A percentile compares a stretch with the other conserved stretches of the same genome.
Conservation (phyloP, 129 eudicot genomes). For the Oenanthe sinensis region DNA sequence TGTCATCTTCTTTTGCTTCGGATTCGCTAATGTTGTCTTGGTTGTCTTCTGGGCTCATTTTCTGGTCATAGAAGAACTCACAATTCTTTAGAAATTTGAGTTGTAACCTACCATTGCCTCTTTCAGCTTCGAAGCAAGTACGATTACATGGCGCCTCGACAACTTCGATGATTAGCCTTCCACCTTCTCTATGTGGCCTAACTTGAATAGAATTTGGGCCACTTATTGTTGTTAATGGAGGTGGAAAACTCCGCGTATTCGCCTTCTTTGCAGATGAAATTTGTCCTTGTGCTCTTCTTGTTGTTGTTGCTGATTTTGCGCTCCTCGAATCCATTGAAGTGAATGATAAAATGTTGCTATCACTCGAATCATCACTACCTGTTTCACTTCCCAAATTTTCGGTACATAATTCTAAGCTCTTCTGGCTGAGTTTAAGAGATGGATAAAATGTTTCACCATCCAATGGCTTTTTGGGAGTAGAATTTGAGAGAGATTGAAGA, state of each 20-base stretch:
- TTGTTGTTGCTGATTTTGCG: background rate
- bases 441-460: conserved; percentile 18
- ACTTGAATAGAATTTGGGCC: conserved; percentile 51
- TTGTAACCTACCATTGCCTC: conserved; percentile 62
- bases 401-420: conserved; percentile 74
- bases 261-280: conserved; percentile 16
- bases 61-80: conserved; percentile 9
- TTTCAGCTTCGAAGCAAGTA: conserved; percentile 43
- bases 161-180: conserved; percentile 63
- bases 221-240: conserved; percentile 66
- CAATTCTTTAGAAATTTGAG: conserved; percentile 27
- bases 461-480: conserved; percentile 13
- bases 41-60: background rate
- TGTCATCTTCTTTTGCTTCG: background rate
- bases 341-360: conserved; percentile 16
- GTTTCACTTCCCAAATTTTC: conserved; percentile 80
- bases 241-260: conserved; percentile 45
- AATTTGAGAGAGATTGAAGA: conserved; percentile 27
- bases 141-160: conserved; percentile 30
- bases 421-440: conserved; percentile 33
- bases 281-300: background rate
- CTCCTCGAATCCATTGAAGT: conserved; percentile 8
- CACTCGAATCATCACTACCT: conserved; percentile 40
- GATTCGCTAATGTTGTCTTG: background rate
- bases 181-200: conserved; percentile 44